Evolutionary conservation across 495 filamentous ascomycete genomes (phyloP).

Genomic region (Penicillium fimorum): DNA sequence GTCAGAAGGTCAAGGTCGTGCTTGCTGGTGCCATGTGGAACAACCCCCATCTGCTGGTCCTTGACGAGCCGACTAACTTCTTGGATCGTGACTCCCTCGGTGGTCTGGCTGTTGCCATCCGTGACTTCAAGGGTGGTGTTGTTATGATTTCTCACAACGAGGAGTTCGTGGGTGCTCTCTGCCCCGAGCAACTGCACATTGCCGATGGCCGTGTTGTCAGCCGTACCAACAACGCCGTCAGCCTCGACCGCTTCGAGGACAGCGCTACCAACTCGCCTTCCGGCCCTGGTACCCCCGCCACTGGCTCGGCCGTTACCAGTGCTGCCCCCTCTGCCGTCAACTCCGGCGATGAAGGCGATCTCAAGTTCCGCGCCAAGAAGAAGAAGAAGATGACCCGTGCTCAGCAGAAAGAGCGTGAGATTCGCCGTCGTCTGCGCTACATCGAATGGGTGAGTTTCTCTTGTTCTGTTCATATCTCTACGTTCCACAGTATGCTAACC

Average conservation of each 20-base stretch:
- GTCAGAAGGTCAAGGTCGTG: constrained; percentile 99
- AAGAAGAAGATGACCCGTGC: constrained; percentile 99
- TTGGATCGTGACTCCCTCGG: constrained; percentile 96
- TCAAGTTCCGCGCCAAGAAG: constrained; percentile 93
- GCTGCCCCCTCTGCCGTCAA: constrained; percentile 73
- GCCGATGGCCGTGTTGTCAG: constrained; percentile 80
- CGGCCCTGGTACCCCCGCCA: constrained; percentile 51
- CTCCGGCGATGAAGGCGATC: constrained; percentile 78
- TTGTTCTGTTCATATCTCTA: background rate
- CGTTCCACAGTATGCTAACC: constrained; percentile 26
- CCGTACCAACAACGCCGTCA: constrained; percentile 70
- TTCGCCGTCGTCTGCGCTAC: constrained; percentile 81
- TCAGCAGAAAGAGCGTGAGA: constrained; percentile 91
- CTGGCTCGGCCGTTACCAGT: constrained; percentile 54
- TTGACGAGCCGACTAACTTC: constrained; percentile 99
- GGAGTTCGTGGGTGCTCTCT: constrained; percentile 93
- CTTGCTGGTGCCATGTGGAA: constrained; percentile 99
- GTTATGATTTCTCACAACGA: constrained; percentile 99
- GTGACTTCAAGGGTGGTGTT: constrained; percentile 95
- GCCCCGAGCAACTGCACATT: constrained; percentile 93
- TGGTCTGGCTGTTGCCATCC: constrained; percentile 91
- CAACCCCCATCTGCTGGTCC: constrained; percentile 94
- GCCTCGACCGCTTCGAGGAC: constrained; percentile 86
- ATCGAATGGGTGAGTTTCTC: constrained; percentile 75
- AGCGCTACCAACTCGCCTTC: constrained; percentile 60